Percentiles rank a stretch among this genome's conserved stretches.
These are phyloP conservation scores for Penicillium canariense DNA, from an alignment of 495 filamentous ascomycete genomes.

Conservation along the genomic window DNA sequence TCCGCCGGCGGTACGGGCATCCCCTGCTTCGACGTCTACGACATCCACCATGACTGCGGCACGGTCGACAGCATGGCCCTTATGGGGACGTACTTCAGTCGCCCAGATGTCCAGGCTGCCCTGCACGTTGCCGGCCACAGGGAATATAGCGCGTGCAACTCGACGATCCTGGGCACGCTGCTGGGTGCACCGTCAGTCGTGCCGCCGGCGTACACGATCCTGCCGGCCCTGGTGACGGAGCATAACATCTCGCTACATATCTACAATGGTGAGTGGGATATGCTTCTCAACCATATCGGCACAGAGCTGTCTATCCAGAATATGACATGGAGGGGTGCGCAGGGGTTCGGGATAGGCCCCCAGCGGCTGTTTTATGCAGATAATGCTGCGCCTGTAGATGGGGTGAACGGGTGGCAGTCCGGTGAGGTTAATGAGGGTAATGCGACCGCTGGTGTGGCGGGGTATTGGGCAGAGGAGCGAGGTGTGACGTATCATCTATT, in stretches of 20 bases:
- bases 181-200: slow-evolving; percentile 16
- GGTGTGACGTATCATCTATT: slow-evolving; percentile 40
- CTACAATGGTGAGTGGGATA: slow-evolving; percentile 41
- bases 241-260: slow-evolving; percentile 39
- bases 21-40: slow-evolving; percentile 37
- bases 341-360: slow-evolving; percentile 29
- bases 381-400: slow-evolving; percentile 20
- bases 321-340: slow-evolving; percentile 37
- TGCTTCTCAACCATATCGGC: slow-evolving; percentile 42
- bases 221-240: slow-evolving; percentile 32
- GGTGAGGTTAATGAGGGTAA: not conserved
- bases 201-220: slow-evolving; percentile 32
- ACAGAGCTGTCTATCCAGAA: slow-evolving; percentile 40
- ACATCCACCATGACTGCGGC: slow-evolving; percentile 35
- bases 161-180: slow-evolving; percentile 26
- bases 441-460: slow-evolving; percentile 13
- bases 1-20: slow-evolving; percentile 9
- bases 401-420: not conserved
- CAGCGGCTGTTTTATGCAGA: slow-evolving; percentile 22
- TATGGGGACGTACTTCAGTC: slow-evolving; percentile 35
- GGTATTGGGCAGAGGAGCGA: slow-evolving; percentile 31
- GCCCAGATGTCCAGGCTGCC: slow-evolving; percentile 32
- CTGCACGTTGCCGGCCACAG: slow-evolving; percentile 30
- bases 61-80: slow-evolving; percentile 22
- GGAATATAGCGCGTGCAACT: slow-evolving; percentile 32